Base-by-base conservation (phyloP, 495 filamentous ascomycete species). In the Aeminium ludgeri region DNA sequence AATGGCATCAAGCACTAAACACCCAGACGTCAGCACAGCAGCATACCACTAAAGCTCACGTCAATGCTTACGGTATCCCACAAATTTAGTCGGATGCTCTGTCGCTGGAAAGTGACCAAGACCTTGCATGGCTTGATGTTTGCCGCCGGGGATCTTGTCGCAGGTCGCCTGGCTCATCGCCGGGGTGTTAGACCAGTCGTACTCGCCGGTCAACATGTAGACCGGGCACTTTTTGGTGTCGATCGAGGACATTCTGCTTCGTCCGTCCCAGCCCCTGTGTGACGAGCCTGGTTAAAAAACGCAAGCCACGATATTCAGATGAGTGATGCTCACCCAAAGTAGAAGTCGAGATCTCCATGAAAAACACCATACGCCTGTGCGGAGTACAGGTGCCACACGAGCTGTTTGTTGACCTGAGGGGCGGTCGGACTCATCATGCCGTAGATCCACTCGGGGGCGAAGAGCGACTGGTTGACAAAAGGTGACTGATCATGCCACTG, bases 161-260 rank as follows among this genome's bases (percentile, higher is more conserved):
- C 51, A 54, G 2, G 62, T 63, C 46, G 44, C 52, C 47, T 59
- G 54, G 12, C 40, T 44, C 56, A 62, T 61, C 32, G 55, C 56
- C 0, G 60, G 60, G 3, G 59, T 63, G 44, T 59, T 62, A 27
- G 43, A 53, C 56, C 55, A 63, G 41, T 65, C 62, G 34, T 63
- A 65, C 44, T 65, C 62, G 34, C 60, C 60, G 0, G 59, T 61
- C 36, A 65, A 48, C 58, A 63, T 61, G 45, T 55, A 65, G n/a
- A 65, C 56, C 3, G 60, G 62, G 38, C 62, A 65, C 13, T 47
- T 46, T 38, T 57, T 60, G 8, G 55, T 61, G 36, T 65, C 56
- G 43, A 65, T 65, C 10, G 17, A 39, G 2, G 40, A 40, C 37
- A 65, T 54, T 20, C 62, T 53, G 6, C 38, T 45, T 2, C 62